Evolutionary conservation across 1,284 basidiomycete species (phyloP).

Genomic region (Leccinum griseonigrum): DNA sequence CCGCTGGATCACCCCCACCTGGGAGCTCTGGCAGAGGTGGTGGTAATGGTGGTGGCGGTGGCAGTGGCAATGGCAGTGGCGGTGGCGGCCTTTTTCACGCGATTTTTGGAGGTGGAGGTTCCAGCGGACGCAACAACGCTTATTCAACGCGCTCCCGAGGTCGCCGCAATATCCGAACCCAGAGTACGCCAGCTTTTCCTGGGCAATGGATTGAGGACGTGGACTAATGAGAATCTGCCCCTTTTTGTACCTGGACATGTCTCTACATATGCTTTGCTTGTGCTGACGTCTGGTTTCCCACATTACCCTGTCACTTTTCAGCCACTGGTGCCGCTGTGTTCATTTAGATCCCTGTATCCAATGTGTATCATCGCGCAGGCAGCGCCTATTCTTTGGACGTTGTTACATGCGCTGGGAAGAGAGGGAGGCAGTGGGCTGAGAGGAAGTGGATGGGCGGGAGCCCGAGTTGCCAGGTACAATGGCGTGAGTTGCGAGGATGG

Average conservation of each 20-base stretch:
- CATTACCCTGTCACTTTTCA: slow-evolving; percentile 11
- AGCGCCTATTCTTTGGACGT: not conserved
- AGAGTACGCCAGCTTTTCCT: slow-evolving; percentile 24
- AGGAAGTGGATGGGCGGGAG: no score
- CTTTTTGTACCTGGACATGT: slow-evolving; percentile 1
- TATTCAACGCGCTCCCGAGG: slow-evolving; percentile 14
- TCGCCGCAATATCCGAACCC: slow-evolving; percentile 9
- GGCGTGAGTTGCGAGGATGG: no score
- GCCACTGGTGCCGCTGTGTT: slow-evolving; percentile 8
- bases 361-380: not conserved
- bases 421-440: not conserved
- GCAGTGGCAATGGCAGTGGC: not conserved
- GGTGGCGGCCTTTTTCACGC: slow-evolving; percentile 23
- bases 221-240: slow-evolving; percentile 21
- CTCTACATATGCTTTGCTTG: slow-evolving; percentile 4
- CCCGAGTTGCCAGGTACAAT: no score
- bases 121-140: slow-evolving; percentile 13
- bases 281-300: slow-evolving; percentile 1
- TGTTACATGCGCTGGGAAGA: not conserved
- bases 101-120: slow-evolving; percentile 27
- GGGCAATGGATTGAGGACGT: slow-evolving; percentile 33
- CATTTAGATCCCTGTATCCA: slow-evolving; percentile 19
- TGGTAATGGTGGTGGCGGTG: not conserved
- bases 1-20: slow-evolving; percentile 19
- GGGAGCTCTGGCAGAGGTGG: slow-evolving; percentile 20